Evolutionary conservation across 139 green algal species (phyloP).

Genomic region (Chlorella ohadii): DNA sequence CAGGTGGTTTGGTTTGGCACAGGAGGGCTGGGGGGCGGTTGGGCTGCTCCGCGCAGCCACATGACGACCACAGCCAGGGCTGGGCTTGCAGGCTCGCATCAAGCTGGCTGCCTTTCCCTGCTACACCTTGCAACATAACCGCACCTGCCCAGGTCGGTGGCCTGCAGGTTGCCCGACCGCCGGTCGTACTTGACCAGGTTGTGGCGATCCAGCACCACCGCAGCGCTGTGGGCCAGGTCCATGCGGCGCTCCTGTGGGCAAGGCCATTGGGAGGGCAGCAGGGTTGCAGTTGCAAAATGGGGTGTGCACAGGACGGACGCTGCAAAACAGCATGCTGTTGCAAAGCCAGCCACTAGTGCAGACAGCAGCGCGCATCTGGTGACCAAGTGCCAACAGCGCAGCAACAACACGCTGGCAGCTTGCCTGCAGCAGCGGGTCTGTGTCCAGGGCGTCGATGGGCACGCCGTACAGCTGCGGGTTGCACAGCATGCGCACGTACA

Average conservation of each 20-base stretch:
- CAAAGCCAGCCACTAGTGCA: no score
- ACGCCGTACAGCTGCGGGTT: conserved; percentile 94
- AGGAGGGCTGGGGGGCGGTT: no score
- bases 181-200: conserved; percentile 96
- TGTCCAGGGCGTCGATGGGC: conserved; percentile 73
- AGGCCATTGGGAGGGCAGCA: not conserved
- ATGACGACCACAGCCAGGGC: no score
- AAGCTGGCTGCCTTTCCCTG: no score
- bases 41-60: no score
- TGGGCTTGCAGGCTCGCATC: no score
- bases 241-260: conserved; percentile 80
- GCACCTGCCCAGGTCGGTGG: conserved; percentile 45
- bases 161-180: conserved; percentile 84
- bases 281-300: not conserved
- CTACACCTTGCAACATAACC: not conserved
- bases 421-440: conserved; percentile 81
- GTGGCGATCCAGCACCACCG: conserved; percentile 88
- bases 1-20: no score
- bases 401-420: no score
- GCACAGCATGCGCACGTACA: conserved; percentile 97
- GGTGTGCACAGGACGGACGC: no score
- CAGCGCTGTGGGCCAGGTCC: conserved; percentile 93
- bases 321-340: no score
- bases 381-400: no score
- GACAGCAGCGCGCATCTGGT: no score